A percentile compares a stretch with the other conserved stretches of the same genome.
Conservation (phyloP, 805 yeast genomes). For the Kregervanrija pseudodelftensis region DNA sequence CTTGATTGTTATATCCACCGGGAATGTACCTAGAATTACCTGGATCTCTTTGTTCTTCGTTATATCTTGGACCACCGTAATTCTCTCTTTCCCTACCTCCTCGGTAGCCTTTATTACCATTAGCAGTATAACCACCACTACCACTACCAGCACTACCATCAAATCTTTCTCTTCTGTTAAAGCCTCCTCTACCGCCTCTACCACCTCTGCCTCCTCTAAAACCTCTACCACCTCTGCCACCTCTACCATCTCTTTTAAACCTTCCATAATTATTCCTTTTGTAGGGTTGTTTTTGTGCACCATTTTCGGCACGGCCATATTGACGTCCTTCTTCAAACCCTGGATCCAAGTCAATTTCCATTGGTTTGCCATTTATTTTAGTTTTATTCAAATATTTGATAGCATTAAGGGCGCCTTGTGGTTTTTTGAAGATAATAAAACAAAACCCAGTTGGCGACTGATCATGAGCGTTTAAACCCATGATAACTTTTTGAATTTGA, state of each 20-base stretch:
- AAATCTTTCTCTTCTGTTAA: background rate
- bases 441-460: constrained; percentile 97
- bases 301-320: constrained; percentile 86
- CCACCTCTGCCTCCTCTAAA: constrained; percentile 10
- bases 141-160: background rate
- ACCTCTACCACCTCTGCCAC: constrained; percentile 15
- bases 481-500: constrained; percentile 66
- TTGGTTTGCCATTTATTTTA: constrained; percentile 70
- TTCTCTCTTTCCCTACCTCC: constrained; percentile 10
- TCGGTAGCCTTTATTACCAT: background rate
- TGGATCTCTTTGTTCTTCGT: too few species aligned
- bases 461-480: constrained; percentile 90
- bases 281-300: constrained; percentile 63
- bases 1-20: too few species aligned
- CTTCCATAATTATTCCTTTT: constrained; percentile 7
- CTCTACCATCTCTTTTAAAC: constrained; percentile 8
- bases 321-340: constrained; percentile 95
- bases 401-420: constrained; percentile 71
- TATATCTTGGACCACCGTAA: constrained; percentile 17
- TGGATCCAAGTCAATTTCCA: constrained; percentile 89
- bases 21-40: too few species aligned
- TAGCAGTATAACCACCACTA: background rate
- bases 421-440: constrained; percentile 69
- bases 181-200: constrained; percentile 16
- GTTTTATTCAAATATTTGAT: constrained; percentile 78